These are phyloP conservation scores for Xylaria sp. DNA, from an alignment of 495 filamentous ascomycete genomes.

Conservation along the genomic window DNA sequence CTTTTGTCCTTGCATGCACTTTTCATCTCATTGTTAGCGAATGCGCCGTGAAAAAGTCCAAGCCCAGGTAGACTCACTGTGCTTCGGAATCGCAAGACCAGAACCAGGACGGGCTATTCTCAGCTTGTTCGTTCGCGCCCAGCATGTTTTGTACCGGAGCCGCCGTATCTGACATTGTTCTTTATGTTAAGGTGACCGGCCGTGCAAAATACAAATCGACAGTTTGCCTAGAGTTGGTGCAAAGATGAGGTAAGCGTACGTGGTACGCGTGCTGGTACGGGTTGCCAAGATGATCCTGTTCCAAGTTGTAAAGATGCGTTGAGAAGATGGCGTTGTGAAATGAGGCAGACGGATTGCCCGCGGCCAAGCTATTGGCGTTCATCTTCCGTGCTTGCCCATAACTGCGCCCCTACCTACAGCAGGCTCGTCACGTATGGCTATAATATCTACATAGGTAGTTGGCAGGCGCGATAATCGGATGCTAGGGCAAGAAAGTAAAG, in stretches of 20 bases:
- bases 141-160: neutral
- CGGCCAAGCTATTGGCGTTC: no score
- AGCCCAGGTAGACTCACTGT: neutral
- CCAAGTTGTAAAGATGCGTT: no score
- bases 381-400: no score
- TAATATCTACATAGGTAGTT: neutral
- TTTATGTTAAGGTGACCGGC: neutral
- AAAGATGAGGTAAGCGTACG: neutral
- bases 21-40: neutral
- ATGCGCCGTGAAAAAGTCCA: neutral
- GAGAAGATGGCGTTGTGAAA: no score
- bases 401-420: neutral
- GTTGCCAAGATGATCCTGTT: slow-evolving; percentile 2
- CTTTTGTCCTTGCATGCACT: neutral
- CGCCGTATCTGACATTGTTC: neutral
- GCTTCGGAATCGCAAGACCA: neutral
- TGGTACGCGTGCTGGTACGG: neutral
- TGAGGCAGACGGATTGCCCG: neutral
- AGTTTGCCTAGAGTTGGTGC: neutral
- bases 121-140: neutral
- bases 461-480: neutral
- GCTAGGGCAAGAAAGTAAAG: neutral
- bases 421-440: neutral
- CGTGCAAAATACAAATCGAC: neutral
- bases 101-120: neutral